phyloP scores from a whole-genome alignment of 2,329 filamentous ascomycete species.

The Amauroascus verrucosus region DNA sequence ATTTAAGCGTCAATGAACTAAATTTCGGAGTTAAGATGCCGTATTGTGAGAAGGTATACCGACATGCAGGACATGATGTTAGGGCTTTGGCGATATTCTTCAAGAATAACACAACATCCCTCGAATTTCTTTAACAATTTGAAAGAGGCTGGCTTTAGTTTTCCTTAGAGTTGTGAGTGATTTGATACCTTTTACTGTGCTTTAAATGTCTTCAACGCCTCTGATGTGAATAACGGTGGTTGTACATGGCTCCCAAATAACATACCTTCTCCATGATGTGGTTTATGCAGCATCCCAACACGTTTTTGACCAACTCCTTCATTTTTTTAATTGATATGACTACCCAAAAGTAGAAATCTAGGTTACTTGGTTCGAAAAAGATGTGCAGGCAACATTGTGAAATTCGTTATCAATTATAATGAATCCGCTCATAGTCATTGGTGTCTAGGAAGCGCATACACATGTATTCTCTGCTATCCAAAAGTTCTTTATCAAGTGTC shows the following conservation, averaged over 20 bases:
- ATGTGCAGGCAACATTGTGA: too few relatives aligned
- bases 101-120: background rate
- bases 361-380: too few relatives aligned
- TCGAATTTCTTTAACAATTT: background rate
- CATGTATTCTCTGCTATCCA: background rate
- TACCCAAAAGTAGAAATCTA: too few relatives aligned
- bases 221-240: slow-evolving; percentile 8
- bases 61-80: background rate
- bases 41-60: background rate
- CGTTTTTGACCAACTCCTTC: too few relatives aligned
- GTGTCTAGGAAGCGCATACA: too few relatives aligned
- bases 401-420: too few relatives aligned
- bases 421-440: too few relatives aligned
- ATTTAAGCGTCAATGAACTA: background rate
- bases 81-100: background rate
- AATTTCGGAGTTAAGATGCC: background rate
- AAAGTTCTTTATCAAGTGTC: background rate
- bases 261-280: background rate
- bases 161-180: slow-evolving; percentile 2
- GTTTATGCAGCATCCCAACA: slow-evolving; percentile 1
- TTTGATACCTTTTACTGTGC: slow-evolving; percentile 1
- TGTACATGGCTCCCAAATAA: slow-evolving; percentile 4
- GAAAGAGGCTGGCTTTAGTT: background rate
- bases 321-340: too few relatives aligned
- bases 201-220: background rate